These are phyloP conservation scores for Neoscytalidium dimidiatum DNA, from an alignment of 2,329 filamentous ascomycete genomes.

Conservation along the genomic window DNA sequence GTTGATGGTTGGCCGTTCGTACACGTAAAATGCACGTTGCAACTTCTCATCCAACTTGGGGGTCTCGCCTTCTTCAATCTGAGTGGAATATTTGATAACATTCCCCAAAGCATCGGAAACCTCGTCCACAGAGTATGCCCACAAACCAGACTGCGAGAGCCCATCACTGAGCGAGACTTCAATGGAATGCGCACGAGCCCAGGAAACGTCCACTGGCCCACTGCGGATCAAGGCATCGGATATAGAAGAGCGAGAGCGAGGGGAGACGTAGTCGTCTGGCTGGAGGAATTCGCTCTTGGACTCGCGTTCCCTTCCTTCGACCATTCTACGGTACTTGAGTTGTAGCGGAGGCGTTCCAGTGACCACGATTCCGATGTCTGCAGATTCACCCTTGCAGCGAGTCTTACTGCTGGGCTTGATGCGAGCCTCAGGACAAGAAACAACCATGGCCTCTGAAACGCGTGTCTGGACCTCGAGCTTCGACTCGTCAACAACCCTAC, in stretches of 20 bases:
- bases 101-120: constrained; percentile 92
- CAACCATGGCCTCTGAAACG: constrained; percentile 77
- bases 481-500: constrained; percentile 86
- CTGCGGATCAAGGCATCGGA: constrained; percentile 60
- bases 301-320: constrained; percentile 80
- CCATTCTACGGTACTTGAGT: constrained; percentile 85
- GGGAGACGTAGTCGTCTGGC: constrained; percentile 81
- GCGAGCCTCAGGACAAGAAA: constrained; percentile 77
- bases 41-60: constrained; percentile 51
- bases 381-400: constrained; percentile 85
- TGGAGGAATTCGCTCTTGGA: constrained; percentile 87
- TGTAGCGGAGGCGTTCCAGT: constrained; percentile 87
- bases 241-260: constrained; percentile 64
- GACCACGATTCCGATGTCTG: constrained; percentile 79
- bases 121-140: constrained; percentile 89
- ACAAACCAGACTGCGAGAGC: constrained; percentile 74
- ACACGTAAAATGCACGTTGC: constrained; percentile 78
- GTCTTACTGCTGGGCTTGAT: constrained; percentile 67
- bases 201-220: constrained; percentile 68
- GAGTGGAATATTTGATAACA: constrained; percentile 69
- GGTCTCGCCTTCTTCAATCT: constrained; percentile 67
- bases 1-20: constrained; percentile 76
- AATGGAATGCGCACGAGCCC: constrained; percentile 76
- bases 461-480: constrained; percentile 86
- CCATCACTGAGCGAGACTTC: constrained; percentile 88